Percentiles rank a stretch among this genome's conserved stretches.
Evolutionary conservation across 1,139 yeast genomes (phyloP).

Genomic region (Protomyces lactucae-debilis): DNA sequence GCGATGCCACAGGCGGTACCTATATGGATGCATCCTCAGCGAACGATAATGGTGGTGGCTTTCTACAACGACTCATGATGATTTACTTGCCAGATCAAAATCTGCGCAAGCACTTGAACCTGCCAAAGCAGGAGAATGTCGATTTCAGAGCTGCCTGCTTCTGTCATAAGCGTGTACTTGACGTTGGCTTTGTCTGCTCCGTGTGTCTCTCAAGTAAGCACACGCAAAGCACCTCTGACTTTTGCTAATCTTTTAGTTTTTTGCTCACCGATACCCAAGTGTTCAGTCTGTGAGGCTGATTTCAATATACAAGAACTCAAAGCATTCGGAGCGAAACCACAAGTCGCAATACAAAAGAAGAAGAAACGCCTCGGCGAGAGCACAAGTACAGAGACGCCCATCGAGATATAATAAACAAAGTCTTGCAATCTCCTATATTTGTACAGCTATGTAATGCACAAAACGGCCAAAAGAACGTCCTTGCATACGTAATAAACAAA

Average conservation of each 20-base stretch:
- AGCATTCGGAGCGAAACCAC: conserved; percentile 19
- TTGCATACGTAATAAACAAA: no score
- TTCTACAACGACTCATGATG: conserved; percentile 30
- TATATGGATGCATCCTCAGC: conserved; percentile 71
- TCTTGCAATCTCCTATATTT: no score
- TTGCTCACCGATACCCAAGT: conserved; percentile 45
- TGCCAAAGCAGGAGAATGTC: conserved; percentile 81
- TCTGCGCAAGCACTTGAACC: conserved; percentile 62
- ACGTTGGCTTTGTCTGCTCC: conserved; percentile 90
- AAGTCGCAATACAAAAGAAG: conserved; percentile 14
- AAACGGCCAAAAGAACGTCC: no score
- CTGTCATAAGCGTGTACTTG: conserved; percentile 79
- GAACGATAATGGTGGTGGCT: conserved; percentile 47
- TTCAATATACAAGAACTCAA: conserved; percentile 41
- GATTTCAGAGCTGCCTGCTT: conserved; percentile 95
- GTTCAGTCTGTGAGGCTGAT: conserved; percentile 66
- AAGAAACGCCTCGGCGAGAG: conserved; percentile 1
- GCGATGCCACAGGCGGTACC: conserved; percentile 91
- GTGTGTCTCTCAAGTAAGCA: conserved; percentile 71
- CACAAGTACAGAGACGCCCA: neutral
- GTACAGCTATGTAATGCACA: no score
- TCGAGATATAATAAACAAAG: neutral
- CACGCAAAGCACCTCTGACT: neutral
- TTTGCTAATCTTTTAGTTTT: conserved; percentile 30
- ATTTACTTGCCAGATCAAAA: conserved; percentile 82